phyloP scores from a whole-genome alignment of 129 eudicot species.

The Artemisia tridentata region DNA sequence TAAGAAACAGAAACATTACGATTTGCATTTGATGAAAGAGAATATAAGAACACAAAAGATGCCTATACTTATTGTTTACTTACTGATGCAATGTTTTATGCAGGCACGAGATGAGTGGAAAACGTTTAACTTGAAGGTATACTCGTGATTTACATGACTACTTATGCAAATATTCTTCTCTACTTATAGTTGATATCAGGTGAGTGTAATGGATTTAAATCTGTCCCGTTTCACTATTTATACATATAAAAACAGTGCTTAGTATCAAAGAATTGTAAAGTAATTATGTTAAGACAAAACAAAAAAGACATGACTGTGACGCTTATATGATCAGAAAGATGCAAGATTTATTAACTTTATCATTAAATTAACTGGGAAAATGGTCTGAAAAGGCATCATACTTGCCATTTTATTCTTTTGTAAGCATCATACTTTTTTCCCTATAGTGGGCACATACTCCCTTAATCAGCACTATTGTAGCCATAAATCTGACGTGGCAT shows the following conservation, averaged over 20 bases:
- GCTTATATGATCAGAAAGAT: conserved; percentile 2
- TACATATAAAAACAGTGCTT: neutral
- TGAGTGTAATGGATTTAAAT: too few relatives aligned
- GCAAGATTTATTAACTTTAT: conserved; percentile 21
- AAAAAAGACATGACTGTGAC: conserved; percentile 13
- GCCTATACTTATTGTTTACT: neutral
- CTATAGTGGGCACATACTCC: too few relatives aligned
- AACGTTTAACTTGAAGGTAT: conserved; percentile 67
- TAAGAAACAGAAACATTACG: neutral
- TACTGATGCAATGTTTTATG: conserved; percentile 14
- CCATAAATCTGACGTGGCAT: too few relatives aligned
- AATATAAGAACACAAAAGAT: too few relatives aligned
- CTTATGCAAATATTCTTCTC: neutral
- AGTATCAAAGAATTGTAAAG: conserved; percentile 11
- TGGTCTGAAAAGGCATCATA: too few relatives aligned
- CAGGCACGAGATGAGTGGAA: conserved; percentile 71
- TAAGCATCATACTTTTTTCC: too few relatives aligned
- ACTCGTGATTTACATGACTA: conserved; percentile 4
- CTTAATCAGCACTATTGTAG: too few relatives aligned
- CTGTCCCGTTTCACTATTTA: neutral
- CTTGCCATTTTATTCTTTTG: too few relatives aligned
- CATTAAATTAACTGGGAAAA: too few relatives aligned
- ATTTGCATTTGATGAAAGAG: neutral
- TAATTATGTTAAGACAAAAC: conserved; percentile 14
- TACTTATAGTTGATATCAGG: neutral